Percentiles rank a stretch among this genome's conserved stretches.
Conservation (phyloP, 768 basidiomycete species). For the Mycena floridula region DNA sequence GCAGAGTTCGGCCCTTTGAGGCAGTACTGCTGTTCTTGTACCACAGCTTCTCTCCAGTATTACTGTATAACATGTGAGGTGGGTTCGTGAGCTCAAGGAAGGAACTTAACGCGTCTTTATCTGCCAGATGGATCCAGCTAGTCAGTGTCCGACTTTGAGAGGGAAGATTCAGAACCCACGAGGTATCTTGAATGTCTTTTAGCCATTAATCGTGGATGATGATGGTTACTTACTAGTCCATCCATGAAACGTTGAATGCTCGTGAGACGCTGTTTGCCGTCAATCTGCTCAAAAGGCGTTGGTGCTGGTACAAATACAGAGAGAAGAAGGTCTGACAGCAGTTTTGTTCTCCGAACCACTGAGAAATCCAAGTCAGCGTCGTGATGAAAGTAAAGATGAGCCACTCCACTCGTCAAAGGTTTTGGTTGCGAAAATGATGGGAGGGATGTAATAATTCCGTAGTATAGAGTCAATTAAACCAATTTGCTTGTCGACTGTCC, state of each 20-base stretch:
- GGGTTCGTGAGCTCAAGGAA: neutral
- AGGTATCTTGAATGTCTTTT: constrained; percentile 38
- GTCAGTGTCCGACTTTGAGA: too few relatives aligned
- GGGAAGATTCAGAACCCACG: constrained; percentile 37
- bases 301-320: too few relatives aligned
- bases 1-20: too few relatives aligned
- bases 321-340: too few relatives aligned
- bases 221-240: constrained; percentile 44
- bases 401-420: constrained; percentile 16
- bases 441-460: constrained; percentile 74
- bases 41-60: constrained; percentile 47
- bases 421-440: constrained; percentile 70
- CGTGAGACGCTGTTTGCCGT: constrained; percentile 78
- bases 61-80: constrained; percentile 13
- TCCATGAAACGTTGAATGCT: constrained; percentile 75
- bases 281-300: too few relatives aligned
- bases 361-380: too few relatives aligned
- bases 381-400: constrained; percentile 1
- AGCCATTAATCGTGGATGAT: constrained; percentile 1
- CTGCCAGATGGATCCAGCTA: too few relatives aligned
- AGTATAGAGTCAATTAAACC: constrained; percentile 74
- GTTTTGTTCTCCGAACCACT: too few relatives aligned
- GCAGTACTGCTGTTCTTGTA: constrained; percentile 36
- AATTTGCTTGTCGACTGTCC: constrained; percentile 71
- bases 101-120: constrained; percentile 44